These are phyloP conservation scores for Clonostachys rosea DNA, from an alignment of 2,329 filamentous ascomycete genomes.

Conservation along the genomic window DNA sequence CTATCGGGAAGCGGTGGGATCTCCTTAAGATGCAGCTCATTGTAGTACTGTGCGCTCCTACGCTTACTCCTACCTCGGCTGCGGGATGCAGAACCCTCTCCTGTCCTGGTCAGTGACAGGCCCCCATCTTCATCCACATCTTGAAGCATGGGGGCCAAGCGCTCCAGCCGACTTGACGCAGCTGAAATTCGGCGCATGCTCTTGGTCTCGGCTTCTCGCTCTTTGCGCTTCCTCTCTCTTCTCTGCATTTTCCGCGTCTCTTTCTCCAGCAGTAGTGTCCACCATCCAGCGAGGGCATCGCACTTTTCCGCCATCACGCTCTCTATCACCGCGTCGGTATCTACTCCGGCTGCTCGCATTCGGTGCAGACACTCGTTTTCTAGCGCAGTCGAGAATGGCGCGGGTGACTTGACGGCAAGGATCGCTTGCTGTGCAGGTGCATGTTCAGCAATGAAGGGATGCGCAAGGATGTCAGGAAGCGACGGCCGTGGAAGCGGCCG, in stretches of 20 bases:
- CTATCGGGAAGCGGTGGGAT: slow-evolving; percentile 72
- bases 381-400: slow-evolving; percentile 78
- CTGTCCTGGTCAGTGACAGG: slow-evolving; percentile 34
- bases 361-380: slow-evolving; percentile 90
- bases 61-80: slow-evolving; percentile 75
- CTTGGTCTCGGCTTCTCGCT: slow-evolving; percentile 77
- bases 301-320: slow-evolving; percentile 88
- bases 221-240: slow-evolving; percentile 76
- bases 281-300: slow-evolving; percentile 91
- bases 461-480: slow-evolving; percentile 78
- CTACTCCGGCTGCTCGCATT: slow-evolving; percentile 90
- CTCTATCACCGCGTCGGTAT: slow-evolving; percentile 91
- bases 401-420: slow-evolving; percentile 72
- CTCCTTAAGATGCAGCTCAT: slow-evolving; percentile 64
- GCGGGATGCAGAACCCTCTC: slow-evolving; percentile 48
- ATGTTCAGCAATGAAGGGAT: slow-evolving; percentile 84
- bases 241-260: slow-evolving; percentile 82
- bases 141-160: slow-evolving; percentile 70
- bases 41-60: slow-evolving; percentile 61
- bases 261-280: slow-evolving; percentile 90
- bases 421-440: slow-evolving; percentile 87
- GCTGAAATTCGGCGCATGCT: slow-evolving; percentile 79
- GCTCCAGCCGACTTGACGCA: slow-evolving; percentile 81
- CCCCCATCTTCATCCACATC: slow-evolving; percentile 76
- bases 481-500: slow-evolving; percentile 78